Evolutionary conservation across 805 yeast species (phyloP), one percentile per base, ranked within the genome.

Genomic region (Kregervanrija pseudodelftensis): DNA sequence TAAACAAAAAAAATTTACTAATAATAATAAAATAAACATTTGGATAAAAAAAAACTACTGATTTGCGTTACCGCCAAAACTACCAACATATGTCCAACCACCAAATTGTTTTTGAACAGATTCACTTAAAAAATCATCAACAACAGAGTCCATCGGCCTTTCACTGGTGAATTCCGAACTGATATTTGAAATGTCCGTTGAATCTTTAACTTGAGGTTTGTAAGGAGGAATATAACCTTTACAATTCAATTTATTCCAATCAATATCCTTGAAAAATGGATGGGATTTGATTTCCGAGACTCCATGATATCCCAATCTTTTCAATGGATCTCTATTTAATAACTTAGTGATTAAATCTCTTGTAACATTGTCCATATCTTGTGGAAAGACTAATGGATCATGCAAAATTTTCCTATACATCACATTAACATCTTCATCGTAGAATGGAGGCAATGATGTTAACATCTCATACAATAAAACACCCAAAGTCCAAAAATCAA

Each of bases 401-500:
- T 86, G 87, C 47, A 93, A 67, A 52, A 93, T 93, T 68, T 91
- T 93, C 58, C 85, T 80, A 70, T 93, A 93, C 99, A 93, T 93
- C 37, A 80, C 80, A 47, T 89, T 83, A 7, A 85, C 85, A 64
- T 90, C 93, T 60, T 90, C 96, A 61, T 93, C 98, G 62, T 88
- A 93, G 63, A 88, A 93, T 35, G 99, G 99, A 4, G 99, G 99
- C 53, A 93, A 73, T 1, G 98, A 96, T 1, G 97, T 89, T 49
- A 93, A 71, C 99, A 93, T 93, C 60, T 91, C 99, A 62, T 88
- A 93, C 38, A 93, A 70, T 43, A 93, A 71, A 13, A 91, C 90
- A 36, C 99, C 99, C 55, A 93, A 71, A 1, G 99, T 93, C 99
- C 99, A 93, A 91, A 96, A 93, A 65, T 93, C 99, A 16, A 93